Evolutionary conservation across 2,329 filamentous ascomycete genomes (phyloP).

Genomic region (Trichoderma simmonsii): DNA sequence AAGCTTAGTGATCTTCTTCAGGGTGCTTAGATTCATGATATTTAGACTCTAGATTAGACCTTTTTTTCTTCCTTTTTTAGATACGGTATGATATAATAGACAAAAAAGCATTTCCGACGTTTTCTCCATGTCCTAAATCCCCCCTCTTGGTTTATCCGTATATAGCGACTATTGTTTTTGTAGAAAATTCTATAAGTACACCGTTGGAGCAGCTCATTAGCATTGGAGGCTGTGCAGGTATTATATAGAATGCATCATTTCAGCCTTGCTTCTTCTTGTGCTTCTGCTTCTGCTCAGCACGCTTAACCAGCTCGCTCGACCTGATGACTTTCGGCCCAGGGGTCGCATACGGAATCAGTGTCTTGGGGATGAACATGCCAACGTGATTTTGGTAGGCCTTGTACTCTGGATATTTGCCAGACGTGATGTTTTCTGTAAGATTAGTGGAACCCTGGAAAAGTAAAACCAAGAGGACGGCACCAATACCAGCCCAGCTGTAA

Average conservation of each 20-base stretch:
- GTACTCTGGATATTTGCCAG: conserved; percentile 86
- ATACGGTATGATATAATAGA: conserved; percentile 7
- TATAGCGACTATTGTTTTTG: neutral
- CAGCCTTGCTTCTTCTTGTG: conserved; percentile 38
- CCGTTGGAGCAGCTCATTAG: neutral
- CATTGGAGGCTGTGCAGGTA: conserved; percentile 12
- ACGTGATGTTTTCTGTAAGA: conserved; percentile 79
- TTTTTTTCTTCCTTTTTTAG: conserved; percentile 5
- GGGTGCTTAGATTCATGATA: conserved; percentile 24
- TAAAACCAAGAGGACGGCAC: conserved; percentile 65
- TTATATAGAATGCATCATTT: conserved; percentile 20
- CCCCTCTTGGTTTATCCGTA: neutral
- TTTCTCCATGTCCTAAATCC: too few species aligned
- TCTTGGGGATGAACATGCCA: conserved; percentile 74
- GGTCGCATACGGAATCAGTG: conserved; percentile 42
- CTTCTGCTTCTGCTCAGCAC: conserved; percentile 37
- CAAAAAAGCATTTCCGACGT: neutral
- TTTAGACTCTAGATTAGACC: conserved; percentile 7
- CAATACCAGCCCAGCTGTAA: conserved; percentile 75
- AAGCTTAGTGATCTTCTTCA: conserved; percentile 69
- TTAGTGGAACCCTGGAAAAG: conserved; percentile 88
- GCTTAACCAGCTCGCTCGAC: conserved; percentile 49
- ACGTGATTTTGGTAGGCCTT: conserved; percentile 77
- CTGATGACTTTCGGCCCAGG: conserved; percentile 47
- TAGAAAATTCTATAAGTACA: neutral